Evolutionary conservation across 1,284 basidiomycete genomes (phyloP).

Genomic region (Macrocybe sp.): DNA sequence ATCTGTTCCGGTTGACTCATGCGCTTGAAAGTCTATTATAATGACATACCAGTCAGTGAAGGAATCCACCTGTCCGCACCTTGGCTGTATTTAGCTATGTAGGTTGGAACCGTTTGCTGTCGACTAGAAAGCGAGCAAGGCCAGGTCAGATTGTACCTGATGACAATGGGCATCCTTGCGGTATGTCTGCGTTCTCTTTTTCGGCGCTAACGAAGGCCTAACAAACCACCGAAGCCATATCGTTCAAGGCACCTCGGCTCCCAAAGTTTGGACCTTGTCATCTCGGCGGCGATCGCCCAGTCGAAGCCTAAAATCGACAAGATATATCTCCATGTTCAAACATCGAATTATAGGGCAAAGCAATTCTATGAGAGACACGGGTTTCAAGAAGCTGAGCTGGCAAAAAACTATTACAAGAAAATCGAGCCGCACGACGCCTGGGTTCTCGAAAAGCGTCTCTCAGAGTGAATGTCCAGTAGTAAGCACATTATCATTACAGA

Average conservation of each 20-base stretch:
- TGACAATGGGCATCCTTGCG: conserved; percentile 81
- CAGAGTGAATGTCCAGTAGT: too few relatives aligned
- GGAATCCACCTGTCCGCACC: not conserved
- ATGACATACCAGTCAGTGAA: conserved; percentile 62
- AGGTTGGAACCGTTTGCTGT: conserved; percentile 77
- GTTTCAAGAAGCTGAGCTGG: conserved; percentile 58
- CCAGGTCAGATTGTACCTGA: conserved; percentile 61
- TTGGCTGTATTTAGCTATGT: conserved; percentile 14
- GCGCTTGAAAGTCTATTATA: conserved; percentile 64
- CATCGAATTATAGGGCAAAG: conserved; percentile 67
- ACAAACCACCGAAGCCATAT: conserved; percentile 56
- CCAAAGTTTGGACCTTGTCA: conserved; percentile 56
- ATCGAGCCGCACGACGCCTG: conserved; percentile 74
- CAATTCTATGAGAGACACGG: conserved; percentile 76
- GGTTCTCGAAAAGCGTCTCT: conserved; percentile 60
- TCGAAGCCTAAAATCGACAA: conserved; percentile 56
- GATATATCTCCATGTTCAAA: conserved; percentile 77
- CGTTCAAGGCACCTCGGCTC: conserved; percentile 70
- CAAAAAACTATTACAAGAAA: conserved; percentile 79
- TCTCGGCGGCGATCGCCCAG: conserved; percentile 54
- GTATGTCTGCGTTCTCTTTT: conserved; percentile 39
- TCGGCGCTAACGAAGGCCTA: conserved; percentile 11
- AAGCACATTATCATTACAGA: too few relatives aligned
- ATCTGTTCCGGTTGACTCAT: not conserved
- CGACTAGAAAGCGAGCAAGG: conserved; percentile 63